Evolutionary conservation across 495 filamentous ascomycete genomes (phyloP).

Genomic region (Glutinoglossum americanum): DNA sequence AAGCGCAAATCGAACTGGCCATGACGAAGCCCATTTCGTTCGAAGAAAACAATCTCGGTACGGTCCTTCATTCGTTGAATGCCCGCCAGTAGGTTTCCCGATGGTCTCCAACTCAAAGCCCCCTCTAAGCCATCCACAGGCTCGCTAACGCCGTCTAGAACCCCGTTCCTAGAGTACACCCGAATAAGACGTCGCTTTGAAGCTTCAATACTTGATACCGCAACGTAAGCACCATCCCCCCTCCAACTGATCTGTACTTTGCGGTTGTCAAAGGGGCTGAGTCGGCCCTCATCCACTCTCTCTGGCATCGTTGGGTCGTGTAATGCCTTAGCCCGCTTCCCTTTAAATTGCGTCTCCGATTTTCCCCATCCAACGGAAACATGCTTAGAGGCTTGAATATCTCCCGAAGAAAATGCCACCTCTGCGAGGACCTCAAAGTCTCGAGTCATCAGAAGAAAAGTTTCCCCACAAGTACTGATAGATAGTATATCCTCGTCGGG

Average conservation of each 20-base stretch:
- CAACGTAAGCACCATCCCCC: constrained; percentile 81
- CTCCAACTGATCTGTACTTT: constrained; percentile 67
- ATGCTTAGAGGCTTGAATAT: constrained; percentile 76
- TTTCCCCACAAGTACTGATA: constrained; percentile 55
- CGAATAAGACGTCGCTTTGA: constrained; percentile 53
- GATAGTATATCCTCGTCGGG: constrained; percentile 83
- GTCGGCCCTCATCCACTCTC: constrained; percentile 62
- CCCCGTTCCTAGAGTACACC: constrained; percentile 75
- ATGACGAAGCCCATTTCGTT: constrained; percentile 85
- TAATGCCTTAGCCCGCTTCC: constrained; percentile 72
- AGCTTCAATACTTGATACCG: constrained; percentile 54
- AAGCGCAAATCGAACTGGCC: constrained; percentile 67
- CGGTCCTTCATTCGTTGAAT: constrained; percentile 48
- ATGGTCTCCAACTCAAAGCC: constrained; percentile 76
- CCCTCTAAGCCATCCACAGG: constrained; percentile 78
- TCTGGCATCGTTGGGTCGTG: constrained; percentile 89
- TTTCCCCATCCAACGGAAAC: constrained; percentile 98
- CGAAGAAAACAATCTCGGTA: constrained; percentile 84
- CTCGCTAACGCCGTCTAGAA: constrained; percentile 77
- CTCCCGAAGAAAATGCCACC: constrained; percentile 44
- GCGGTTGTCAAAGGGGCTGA: constrained; percentile 49
- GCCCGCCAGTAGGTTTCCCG: constrained; percentile 70
- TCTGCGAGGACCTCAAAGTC: constrained; percentile 67
- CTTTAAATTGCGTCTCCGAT: constrained; percentile 92
- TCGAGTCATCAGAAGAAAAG: constrained; percentile 79